These are phyloP conservation scores for Mortierella sp. DNA, from an alignment of 371 early-diverging fungal species.

Conservation along the genomic window DNA sequence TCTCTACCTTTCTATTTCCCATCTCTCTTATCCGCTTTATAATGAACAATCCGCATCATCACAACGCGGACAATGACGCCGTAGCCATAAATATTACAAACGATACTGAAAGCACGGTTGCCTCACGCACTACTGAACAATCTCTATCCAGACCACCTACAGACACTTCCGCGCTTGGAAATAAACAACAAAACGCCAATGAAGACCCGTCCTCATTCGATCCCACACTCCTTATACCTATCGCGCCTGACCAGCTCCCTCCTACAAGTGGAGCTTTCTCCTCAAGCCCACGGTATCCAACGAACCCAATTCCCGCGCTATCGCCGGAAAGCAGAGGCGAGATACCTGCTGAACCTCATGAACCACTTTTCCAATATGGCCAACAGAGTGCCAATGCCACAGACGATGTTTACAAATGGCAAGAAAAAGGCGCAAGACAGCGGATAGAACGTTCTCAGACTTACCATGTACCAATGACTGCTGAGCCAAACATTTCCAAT, in stretches of 20 bases:
- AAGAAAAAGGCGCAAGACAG: constrained; percentile 46
- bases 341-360: neutral
- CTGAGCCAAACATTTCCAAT: constrained; percentile 11
- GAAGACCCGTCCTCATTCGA: neutral
- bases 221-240: neutral
- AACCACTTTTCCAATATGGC: constrained; percentile 16
- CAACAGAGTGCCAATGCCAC: too few relatives aligned
- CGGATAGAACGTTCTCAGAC: constrained; percentile 25
- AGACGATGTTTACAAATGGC: too few relatives aligned
- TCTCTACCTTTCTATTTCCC: neutral
- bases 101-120: too few relatives aligned
- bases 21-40: neutral
- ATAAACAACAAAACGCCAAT: too few relatives aligned
- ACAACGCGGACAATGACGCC: too few relatives aligned
- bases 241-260: neutral
- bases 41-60: too few relatives aligned
- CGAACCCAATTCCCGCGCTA: neutral
- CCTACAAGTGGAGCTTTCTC: neutral
- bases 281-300: neutral
- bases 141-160: neutral
- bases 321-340: neutral
- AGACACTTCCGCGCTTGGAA: too few relatives aligned
- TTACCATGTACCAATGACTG: constrained; percentile 28
- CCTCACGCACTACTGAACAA: too few relatives aligned
- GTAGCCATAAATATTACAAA: too few relatives aligned